Conservation (phyloP, 73 alveolate species). For the Paramecium primaurelia region DNA sequence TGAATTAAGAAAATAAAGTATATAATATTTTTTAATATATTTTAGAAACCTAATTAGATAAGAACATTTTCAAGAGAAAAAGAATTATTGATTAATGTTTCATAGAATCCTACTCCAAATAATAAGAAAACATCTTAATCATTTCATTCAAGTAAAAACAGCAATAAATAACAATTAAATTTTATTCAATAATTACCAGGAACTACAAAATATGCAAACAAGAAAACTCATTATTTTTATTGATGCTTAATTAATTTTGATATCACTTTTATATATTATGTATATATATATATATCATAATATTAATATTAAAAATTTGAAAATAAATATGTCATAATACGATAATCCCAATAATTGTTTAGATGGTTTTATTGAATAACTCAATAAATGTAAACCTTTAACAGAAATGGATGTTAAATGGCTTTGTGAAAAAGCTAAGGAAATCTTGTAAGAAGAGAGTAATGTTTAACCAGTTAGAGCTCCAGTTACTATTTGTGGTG, state of each 20-base stretch:
- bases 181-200: neutral
- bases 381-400: constrained; percentile 72
- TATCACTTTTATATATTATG: neutral
- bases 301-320: neutral
- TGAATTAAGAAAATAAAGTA: neutral
- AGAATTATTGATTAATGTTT: neutral
- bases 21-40: neutral
- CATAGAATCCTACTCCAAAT: neutral
- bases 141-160: constrained; percentile 3
- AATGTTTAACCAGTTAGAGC: constrained; percentile 79
- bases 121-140: neutral
- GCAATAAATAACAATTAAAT: neutral
- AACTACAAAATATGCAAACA: neutral
- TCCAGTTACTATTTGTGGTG: constrained; percentile 95
- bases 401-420: constrained; percentile 89
- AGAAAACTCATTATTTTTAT: neutral
- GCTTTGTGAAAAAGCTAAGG: constrained; percentile 96
- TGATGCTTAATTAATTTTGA: neutral
- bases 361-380: constrained; percentile 61
- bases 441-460: constrained; percentile 85
- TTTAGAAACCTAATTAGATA: neutral
- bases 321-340: neutral
- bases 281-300: neutral
- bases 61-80: neutral
- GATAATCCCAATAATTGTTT: constrained; percentile 11